A percentile compares a stretch with the other conserved stretches of the same genome.
phyloP scores from a whole-genome alignment of 768 basidiomycete genomes.

The Termitomyces heimii region DNA sequence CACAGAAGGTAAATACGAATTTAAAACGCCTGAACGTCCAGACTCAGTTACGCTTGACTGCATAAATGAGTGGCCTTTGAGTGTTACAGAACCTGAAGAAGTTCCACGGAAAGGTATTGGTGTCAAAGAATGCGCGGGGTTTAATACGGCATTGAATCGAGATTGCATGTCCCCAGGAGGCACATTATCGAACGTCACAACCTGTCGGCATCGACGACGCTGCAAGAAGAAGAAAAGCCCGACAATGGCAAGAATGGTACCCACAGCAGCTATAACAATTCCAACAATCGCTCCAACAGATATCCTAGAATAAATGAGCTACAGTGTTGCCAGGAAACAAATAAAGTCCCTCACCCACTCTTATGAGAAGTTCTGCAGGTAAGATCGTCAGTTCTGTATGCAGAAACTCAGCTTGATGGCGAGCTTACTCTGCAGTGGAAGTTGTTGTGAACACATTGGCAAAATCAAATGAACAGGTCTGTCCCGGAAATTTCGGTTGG shows the following conservation, averaged over 20 bases:
- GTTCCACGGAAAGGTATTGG: background rate
- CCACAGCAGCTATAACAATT: conserved; percentile 1
- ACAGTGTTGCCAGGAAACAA: background rate
- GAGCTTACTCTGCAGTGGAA: conserved; percentile 5
- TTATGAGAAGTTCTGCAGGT: background rate
- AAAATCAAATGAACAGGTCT: conserved; percentile 9
- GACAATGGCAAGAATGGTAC: conserved; percentile 1
- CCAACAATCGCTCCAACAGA: background rate
- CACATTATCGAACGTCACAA: background rate
- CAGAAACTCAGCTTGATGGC: no score
- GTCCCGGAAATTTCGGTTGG: conserved; percentile 5
- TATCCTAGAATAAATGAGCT: background rate
- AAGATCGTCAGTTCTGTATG: background rate
- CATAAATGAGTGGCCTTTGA: background rate
- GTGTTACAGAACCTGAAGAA: background rate
- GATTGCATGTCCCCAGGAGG: background rate
- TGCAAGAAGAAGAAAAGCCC: conserved; percentile 6
- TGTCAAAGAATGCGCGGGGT: background rate
- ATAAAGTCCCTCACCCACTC: background rate
- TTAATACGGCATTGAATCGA: background rate
- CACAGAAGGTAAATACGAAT: background rate
- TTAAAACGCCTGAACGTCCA: background rate
- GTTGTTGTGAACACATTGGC: conserved; percentile 9
- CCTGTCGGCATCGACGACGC: background rate
- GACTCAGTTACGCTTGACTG: background rate